Evolutionary conservation across 2,329 filamentous ascomycete species (phyloP).

Genomic region (Hypoxylon sp.): DNA sequence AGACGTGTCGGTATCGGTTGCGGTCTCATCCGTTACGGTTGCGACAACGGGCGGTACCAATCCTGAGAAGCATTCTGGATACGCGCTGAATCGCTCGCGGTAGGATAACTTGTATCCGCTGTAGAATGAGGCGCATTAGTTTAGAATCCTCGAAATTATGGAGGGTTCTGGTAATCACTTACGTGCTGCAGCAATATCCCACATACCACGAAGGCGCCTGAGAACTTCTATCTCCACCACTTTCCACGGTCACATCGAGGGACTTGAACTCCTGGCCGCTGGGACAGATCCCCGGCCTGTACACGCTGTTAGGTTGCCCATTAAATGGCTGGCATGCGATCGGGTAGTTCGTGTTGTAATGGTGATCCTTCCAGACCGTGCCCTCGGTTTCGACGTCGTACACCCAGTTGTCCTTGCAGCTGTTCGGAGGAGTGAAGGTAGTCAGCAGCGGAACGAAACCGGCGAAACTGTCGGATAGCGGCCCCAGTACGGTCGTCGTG

Average conservation of each 20-base stretch:
- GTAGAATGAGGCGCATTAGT: background rate
- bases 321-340: conserved; percentile 10
- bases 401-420: conserved; percentile 20
- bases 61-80: conserved; percentile 13
- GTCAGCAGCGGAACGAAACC: conserved; percentile 14
- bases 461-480: background rate
- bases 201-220: conserved; percentile 9
- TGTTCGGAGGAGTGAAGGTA: conserved; percentile 14
- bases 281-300: conserved; percentile 19
- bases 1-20: background rate
- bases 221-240: background rate
- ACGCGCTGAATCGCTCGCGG: background rate
- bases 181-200: conserved; percentile 23
- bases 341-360: conserved; percentile 9
- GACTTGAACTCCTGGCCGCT: conserved; percentile 20
- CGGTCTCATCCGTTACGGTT: background rate
- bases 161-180: background rate
- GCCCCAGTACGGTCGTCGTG: conserved; percentile 4
- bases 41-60: conserved; percentile 14
- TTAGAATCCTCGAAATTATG: background rate
- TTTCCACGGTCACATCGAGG: conserved; percentile 14
- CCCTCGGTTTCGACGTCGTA: conserved; percentile 13
- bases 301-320: conserved; percentile 3
- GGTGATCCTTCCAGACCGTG: conserved; percentile 23
- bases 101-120: conserved; percentile 17